Base-by-base conservation (phyloP, 257 asterid genomes). In the Linaria vulgaris region DNA sequence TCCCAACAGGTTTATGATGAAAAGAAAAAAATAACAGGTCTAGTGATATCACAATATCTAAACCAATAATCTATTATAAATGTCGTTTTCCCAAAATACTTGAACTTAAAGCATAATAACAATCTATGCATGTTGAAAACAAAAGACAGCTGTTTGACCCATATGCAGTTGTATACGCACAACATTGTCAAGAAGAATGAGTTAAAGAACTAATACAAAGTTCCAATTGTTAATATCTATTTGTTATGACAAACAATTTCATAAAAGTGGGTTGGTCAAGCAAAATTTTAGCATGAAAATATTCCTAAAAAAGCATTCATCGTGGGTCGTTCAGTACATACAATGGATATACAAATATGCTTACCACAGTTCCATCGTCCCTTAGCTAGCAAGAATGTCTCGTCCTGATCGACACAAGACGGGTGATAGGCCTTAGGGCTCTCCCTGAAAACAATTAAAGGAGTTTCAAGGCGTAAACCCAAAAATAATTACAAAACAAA, bases 341-440 rank as follows among this genome's bases (percentile, higher is more conserved):
- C 30, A n/a, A 4, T 31, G 48, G 49, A 61, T 9, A 65, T 12
- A 43, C 31, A 68, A 25, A 24, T 43, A 61, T 31, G 59, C 85
- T 63, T 80, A 89, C 99, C 99, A 76, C 97, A 92, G 63, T 87
- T 89, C 99, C 99, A 92, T 41, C 91, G 87, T 31, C 99, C 96
- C 80, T 92, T 92, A 6, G 97, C 75, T 72, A 63, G 82, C 77
- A 89, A 92, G 78, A 89, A 92, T 11, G 92, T 94, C 71, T 92
- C 97, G 56, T 92, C 99, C 63, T 91, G 80, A 66, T 92, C 77
- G 50, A 92, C 95, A 72, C 99, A 92, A 3, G 90, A 78, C 39
- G 97, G 95, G 78, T 94, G 99, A 74, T 94, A 94, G 10, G 95
- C 96, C 81, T 94, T 94, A 9, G 97, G 83, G 79, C 97, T 90